phyloP scores from a whole-genome alignment of 164 flowering plant genomes.

The Nymphaea thermarum region DNA sequence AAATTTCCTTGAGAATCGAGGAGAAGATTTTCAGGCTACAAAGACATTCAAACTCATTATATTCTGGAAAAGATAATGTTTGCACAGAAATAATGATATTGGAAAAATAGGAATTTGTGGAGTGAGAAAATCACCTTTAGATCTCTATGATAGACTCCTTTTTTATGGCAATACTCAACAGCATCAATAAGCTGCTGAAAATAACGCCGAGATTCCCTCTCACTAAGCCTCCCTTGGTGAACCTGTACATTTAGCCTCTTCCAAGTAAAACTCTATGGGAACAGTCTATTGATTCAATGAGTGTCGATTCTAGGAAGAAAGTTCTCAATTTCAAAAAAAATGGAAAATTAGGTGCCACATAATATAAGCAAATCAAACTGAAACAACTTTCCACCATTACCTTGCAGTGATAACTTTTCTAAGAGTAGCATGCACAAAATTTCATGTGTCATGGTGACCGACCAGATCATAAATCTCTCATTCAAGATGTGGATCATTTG shows the following conservation, averaged over 20 bases:
- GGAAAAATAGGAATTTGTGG: not conserved
- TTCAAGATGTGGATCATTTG: not conserved
- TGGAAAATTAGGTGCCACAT: not conserved
- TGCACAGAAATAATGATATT: not conserved
- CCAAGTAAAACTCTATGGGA: not conserved
- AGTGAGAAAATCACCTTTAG: conserved; percentile 46
- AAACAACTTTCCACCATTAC: not conserved
- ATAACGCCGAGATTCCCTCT: conserved; percentile 54
- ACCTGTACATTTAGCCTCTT: conserved; percentile 28
- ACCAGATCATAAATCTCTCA: too few relatives aligned
- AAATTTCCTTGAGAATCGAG: conserved; percentile 72
- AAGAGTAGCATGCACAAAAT: too few relatives aligned
- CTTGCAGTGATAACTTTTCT: too few relatives aligned
- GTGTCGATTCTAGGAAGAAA: too few relatives aligned
- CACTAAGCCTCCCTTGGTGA: conserved; percentile 62
- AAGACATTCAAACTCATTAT: not conserved
- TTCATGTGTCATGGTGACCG: too few relatives aligned
- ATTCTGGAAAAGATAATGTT: not conserved
- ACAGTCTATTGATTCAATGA: too few relatives aligned
- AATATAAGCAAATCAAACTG: not conserved
- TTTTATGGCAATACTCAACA: conserved; percentile 83
- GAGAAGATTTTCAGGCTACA: conserved; percentile 97
- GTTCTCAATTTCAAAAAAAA: not conserved
- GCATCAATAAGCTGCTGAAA: conserved; percentile 98
- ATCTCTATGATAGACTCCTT: conserved; percentile 95